A percentile compares a stretch with the other conserved stretches of the same genome.
Conservation (phyloP, 208 protist genomes). For the Acanthamoeba culbertsoni region DNA sequence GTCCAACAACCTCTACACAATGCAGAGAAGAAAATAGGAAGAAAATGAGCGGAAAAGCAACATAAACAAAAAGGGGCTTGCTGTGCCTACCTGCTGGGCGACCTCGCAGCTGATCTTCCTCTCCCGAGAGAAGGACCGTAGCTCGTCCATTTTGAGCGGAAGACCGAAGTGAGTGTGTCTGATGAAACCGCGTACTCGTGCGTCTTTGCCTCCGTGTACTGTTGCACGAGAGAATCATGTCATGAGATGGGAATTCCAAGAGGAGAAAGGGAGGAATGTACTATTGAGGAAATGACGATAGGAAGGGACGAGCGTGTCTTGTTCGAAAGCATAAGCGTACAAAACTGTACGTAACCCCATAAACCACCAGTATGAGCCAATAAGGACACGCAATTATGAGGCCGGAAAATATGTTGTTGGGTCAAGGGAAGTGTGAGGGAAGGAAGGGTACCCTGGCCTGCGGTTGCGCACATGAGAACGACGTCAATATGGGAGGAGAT, state of each 20-base stretch:
- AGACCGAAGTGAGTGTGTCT: constrained; percentile 12
- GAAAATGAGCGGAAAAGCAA: background rate
- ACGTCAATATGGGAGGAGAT: background rate
- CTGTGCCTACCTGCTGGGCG: background rate
- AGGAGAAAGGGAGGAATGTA: background rate
- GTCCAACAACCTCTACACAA: background rate
- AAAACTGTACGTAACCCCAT: background rate
- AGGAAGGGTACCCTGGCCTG: background rate
- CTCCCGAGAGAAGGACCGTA: constrained; percentile 4
- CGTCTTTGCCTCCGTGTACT: background rate
- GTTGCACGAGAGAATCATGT: background rate
- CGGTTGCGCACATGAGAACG: constrained; percentile 34
- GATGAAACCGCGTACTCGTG: background rate
- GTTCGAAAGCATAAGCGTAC: constrained; percentile 32
- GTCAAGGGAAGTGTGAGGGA: background rate
- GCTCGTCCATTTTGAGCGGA: background rate
- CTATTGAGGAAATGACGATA: constrained; percentile 30
- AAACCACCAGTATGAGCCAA: constrained; percentile 31
- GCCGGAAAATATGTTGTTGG: background rate
- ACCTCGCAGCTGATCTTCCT: background rate
- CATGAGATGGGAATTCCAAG: too few relatives aligned
- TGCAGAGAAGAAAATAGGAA: background rate
- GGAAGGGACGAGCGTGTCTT: constrained; percentile 1
- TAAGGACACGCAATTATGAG: background rate
- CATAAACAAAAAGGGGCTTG: background rate